These are phyloP conservation scores for Malassezia globosa DNA, from an alignment of 1,284 basidiomycete species.

Conservation along the genomic window DNA sequence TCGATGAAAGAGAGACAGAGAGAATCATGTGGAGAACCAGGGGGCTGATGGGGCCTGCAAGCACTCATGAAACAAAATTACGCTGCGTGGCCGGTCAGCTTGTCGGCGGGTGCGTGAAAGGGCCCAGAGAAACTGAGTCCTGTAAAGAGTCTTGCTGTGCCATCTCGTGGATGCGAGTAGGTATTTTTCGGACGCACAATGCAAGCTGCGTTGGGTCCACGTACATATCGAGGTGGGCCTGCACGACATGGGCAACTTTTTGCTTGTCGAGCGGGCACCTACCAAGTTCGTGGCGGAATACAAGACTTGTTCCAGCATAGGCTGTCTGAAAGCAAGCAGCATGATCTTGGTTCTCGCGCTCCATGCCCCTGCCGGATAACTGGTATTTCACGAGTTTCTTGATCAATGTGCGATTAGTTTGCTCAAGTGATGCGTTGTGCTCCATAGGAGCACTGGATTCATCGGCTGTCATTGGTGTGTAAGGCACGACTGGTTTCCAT, in stretches of 20 bases:
- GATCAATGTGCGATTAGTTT: slow-evolving; percentile 19
- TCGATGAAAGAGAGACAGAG: too few species aligned
- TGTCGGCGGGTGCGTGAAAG: too few species aligned
- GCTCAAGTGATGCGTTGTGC: slow-evolving; percentile 1
- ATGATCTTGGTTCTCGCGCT: slow-evolving; percentile 10
- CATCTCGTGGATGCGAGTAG: too few species aligned
- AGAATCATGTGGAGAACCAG: too few species aligned
- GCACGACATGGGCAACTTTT: slow-evolving; percentile 4
- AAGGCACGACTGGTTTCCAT: neutral
- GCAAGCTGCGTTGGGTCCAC: slow-evolving; percentile 10
- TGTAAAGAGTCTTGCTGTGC: too few species aligned
- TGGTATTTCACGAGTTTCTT: slow-evolving; percentile 28
- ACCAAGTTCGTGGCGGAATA: slow-evolving; percentile 6
- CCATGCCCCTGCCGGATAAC: slow-evolving; percentile 21
- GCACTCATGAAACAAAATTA: too few species aligned
- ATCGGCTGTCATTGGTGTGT: neutral
- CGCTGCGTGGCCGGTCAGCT: too few species aligned
- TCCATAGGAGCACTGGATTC: neutral
- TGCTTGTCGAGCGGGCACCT: neutral
- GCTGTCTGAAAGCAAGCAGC: slow-evolving; percentile 12
- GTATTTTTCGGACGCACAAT: too few species aligned
- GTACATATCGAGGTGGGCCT: slow-evolving; percentile 17
- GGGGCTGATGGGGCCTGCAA: too few species aligned
- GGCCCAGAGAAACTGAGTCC: too few species aligned
- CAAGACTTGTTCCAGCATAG: slow-evolving; percentile 14